phyloP scores from a whole-genome alignment of 768 basidiomycete species.

The Suillus subluteus region DNA sequence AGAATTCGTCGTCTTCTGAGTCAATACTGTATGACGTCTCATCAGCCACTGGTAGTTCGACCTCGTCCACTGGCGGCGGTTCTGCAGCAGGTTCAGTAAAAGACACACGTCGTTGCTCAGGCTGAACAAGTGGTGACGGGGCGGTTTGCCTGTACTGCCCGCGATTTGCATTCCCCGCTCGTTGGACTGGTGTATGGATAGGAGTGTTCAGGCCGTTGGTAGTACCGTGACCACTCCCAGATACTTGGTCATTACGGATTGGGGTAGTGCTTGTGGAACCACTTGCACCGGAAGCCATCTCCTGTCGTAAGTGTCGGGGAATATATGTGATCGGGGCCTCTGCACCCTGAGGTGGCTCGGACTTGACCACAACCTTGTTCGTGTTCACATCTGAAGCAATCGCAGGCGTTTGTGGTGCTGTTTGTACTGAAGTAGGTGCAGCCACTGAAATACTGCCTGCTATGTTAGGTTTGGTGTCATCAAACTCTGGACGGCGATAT shows the following conservation, averaged over 20 bases:
- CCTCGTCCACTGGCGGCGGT: conserved; percentile 3
- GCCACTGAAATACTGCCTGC: not conserved
- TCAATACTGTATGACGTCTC: conserved; percentile 50
- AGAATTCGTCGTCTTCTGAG: conserved; percentile 70
- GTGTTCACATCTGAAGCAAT: not conserved
- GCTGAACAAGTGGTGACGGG: conserved; percentile 17
- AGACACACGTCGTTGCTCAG: conserved; percentile 19
- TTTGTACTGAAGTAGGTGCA: conserved; percentile 3
- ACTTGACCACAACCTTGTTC: conserved; percentile 17
- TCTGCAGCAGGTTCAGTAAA: conserved; percentile 13
- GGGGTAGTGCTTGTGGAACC: conserved; percentile 13
- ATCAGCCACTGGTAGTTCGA: conserved; percentile 16
- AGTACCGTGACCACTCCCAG: not conserved
- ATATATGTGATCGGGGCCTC: conserved; percentile 36
- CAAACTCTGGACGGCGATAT: conserved; percentile 72
- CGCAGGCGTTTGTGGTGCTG: not conserved
- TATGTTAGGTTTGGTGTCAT: conserved; percentile 43
- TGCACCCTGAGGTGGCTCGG: conserved; percentile 18
- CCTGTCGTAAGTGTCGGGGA: conserved; percentile 45
- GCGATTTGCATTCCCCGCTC: conserved; percentile 13
- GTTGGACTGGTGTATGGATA: conserved; percentile 34
- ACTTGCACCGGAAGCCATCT: conserved; percentile 15
- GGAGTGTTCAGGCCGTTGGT: conserved; percentile 36
- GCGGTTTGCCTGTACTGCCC: conserved; percentile 5
- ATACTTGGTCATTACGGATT: not conserved